A percentile compares a stretch with the other conserved stretches of the same genome.
These are phyloP conservation scores for Poa pratensis DNA, from an alignment of 176 grass and related monocot species.

Conservation along the genomic window DNA sequence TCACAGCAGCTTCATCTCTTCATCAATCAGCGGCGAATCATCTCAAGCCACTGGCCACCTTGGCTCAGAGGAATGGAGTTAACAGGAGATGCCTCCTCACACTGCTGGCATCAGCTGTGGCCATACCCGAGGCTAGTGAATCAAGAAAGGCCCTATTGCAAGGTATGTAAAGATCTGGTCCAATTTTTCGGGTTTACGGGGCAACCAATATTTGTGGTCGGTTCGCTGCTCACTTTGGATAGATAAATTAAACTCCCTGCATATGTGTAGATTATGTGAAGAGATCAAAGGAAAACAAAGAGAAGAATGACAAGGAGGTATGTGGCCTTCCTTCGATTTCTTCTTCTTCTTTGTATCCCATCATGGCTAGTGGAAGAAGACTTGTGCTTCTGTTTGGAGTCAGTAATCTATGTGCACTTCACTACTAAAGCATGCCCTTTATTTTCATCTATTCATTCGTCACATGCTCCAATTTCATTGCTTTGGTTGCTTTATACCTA, in stretches of 20 bases:
- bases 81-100: slow-evolving; percentile 67
- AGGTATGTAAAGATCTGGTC: not conserved
- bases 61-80: slow-evolving; percentile 49
- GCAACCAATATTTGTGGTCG: not conserved
- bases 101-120: slow-evolving; percentile 52
- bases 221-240: not conserved
- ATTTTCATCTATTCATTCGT: not conserved
- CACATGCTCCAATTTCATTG: not conserved
- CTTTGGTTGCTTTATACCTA: not conserved
- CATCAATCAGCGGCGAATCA: slow-evolving; percentile 39
- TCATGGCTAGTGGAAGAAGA: slow-evolving; percentile 17
- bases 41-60: slow-evolving; percentile 28
- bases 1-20: slow-evolving; percentile 45
- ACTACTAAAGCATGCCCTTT: not conserved
- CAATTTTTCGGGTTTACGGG: not conserved
- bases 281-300: slow-evolving; percentile 34
- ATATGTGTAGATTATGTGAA: slow-evolving; percentile 28
- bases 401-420: not conserved
- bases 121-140: slow-evolving; percentile 59
- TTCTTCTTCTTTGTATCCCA: not conserved
- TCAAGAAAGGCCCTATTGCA: slow-evolving; percentile 40
- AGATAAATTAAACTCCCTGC: not conserved
- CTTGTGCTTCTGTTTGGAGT: not conserved
- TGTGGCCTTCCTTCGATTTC: not conserved
- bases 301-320: slow-evolving; percentile 37